Conservation (phyloP, 106 monocot genomes). For the Dendrobium officinale region DNA sequence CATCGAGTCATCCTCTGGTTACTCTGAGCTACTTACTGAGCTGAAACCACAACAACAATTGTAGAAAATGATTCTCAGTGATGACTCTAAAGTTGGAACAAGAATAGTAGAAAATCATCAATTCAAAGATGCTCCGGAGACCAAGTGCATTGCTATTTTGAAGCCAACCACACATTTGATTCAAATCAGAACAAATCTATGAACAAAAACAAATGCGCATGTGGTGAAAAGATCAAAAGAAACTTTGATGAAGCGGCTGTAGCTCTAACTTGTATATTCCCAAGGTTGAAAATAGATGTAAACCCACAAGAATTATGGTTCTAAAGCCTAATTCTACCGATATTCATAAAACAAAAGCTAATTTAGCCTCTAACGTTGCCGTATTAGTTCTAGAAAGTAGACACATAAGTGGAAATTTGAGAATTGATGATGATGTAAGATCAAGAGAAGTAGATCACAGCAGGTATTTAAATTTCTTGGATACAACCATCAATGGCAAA, state of each 20-base stretch:
- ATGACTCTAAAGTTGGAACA: no score
- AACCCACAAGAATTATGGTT: constrained; percentile 86
- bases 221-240: not conserved
- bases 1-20: no score
- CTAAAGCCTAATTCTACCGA: constrained; percentile 62
- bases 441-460: constrained; percentile 26
- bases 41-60: no score
- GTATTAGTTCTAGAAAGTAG: constrained; percentile 11
- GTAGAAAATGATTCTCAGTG: no score
- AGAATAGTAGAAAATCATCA: no score
- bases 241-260: not conserved
- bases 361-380: not conserved
- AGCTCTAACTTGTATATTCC: constrained; percentile 15
- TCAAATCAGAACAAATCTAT: not conserved
- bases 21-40: no score
- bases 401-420: not conserved
- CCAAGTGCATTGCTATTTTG: constrained; percentile 46
- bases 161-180: constrained; percentile 31
- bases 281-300: constrained; percentile 38
- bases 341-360: constrained; percentile 13
- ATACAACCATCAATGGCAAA: no score
- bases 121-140: not conserved
- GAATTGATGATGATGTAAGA: constrained; percentile 14
- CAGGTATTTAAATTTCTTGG: no score
- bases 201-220: constrained; percentile 6